phyloP scores from a whole-genome alignment of 306 rosid genomes.

The Lithocarpus polystachyus region DNA sequence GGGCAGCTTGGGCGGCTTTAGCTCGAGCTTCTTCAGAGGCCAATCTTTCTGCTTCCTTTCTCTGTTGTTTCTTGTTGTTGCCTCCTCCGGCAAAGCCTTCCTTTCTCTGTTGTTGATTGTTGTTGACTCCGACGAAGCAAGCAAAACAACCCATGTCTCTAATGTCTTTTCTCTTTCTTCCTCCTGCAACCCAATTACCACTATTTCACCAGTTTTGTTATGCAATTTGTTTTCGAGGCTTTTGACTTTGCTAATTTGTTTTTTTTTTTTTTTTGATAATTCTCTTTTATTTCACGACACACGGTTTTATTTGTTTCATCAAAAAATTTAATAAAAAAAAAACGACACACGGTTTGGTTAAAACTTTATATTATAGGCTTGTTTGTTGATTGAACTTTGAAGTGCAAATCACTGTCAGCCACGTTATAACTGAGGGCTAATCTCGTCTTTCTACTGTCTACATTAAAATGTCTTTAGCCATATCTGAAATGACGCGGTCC shows the following conservation, averaged over 20 bases:
- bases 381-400: too few species aligned
- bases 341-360: too few species aligned
- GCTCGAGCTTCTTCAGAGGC: constrained; percentile 81
- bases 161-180: neutral
- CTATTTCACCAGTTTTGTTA: too few species aligned
- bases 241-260: constrained; percentile 19
- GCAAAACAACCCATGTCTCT: constrained; percentile 68
- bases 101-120: constrained; percentile 31
- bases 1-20: constrained; percentile 93
- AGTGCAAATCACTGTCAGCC: neutral
- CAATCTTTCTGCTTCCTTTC: constrained; percentile 70
- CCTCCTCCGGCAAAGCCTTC: constrained; percentile 57
- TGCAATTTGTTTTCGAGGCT: neutral
- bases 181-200: neutral
- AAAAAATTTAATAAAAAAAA: too few species aligned
- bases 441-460: neutral
- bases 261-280: neutral
- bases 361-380: too few species aligned
- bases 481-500: too few species aligned
- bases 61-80: constrained; percentile 42
- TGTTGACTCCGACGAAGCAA: constrained; percentile 74
- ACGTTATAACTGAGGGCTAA: neutral
- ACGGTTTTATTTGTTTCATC: neutral
- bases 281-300: too few species aligned
- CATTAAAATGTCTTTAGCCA: too few species aligned